Conservation (phyloP, 2,329 filamentous ascomycete species). For the Lasiodiplodia hormozganensis region DNA sequence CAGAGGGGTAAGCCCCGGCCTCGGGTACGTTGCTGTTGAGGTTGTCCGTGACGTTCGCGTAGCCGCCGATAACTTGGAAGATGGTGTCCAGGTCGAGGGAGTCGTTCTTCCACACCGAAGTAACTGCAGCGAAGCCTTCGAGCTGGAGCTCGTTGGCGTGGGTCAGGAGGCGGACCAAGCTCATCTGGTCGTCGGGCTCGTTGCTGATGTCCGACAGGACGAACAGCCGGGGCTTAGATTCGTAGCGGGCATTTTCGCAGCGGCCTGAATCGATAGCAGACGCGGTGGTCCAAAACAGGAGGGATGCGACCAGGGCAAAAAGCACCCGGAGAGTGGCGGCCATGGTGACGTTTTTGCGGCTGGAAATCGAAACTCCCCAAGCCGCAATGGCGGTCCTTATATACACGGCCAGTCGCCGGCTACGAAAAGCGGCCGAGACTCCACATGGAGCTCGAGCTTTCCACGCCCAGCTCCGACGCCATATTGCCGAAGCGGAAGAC, state of each 20-base stretch:
- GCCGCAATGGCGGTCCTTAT: background rate
- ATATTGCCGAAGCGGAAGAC: background rate
- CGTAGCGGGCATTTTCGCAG: slow-evolving; percentile 17
- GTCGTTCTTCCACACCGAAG: slow-evolving; percentile 33
- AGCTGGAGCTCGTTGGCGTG: slow-evolving; percentile 35
- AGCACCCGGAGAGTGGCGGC: background rate
- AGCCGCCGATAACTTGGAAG: slow-evolving; percentile 37
- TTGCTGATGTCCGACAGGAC: slow-evolving; percentile 34
- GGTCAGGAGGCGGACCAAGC: slow-evolving; percentile 33
- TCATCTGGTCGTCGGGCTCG: slow-evolving; percentile 35
- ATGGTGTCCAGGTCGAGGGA: slow-evolving; percentile 33
- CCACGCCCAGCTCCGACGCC: background rate
- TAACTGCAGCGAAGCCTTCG: slow-evolving; percentile 34
- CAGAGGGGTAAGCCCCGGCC: slow-evolving; percentile 35
- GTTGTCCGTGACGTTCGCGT: slow-evolving; percentile 48
- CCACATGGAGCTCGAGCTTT: background rate
- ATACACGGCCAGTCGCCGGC: background rate
- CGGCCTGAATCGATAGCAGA: background rate
- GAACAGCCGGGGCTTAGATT: slow-evolving; percentile 29
- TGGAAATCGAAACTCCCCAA: background rate
- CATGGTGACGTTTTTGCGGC: background rate
- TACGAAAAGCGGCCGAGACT: background rate
- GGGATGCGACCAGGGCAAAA: background rate
- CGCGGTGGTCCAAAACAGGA: background rate
- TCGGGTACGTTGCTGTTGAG: slow-evolving; percentile 49